Conservation (phyloP, 2,329 filamentous ascomycete species). For the Epichloe hybrida region DNA sequence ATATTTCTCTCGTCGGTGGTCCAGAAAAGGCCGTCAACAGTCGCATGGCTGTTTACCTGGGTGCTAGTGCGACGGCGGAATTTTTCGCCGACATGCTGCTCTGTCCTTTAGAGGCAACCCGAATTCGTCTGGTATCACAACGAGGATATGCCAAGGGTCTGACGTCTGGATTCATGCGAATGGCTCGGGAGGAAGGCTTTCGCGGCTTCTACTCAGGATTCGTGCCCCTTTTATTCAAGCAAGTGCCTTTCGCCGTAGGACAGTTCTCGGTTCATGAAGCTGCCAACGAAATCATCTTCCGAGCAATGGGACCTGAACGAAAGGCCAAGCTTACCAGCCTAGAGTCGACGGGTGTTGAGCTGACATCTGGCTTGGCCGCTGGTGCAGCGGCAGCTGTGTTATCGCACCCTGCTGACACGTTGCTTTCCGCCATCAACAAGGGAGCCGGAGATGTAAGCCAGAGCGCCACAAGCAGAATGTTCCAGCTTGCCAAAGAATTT, state of each 20-base stretch:
- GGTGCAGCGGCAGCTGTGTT: conserved; percentile 81
- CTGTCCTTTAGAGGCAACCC: conserved; percentile 80
- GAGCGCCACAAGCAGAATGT: conserved; percentile 36
- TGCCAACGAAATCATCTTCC: conserved; percentile 64
- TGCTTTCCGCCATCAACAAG: conserved; percentile 43
- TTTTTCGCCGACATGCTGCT: conserved; percentile 69
- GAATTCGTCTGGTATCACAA: conserved; percentile 66
- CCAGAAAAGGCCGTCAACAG: conserved; percentile 29
- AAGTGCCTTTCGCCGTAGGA: conserved; percentile 85
- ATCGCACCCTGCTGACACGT: conserved; percentile 72
- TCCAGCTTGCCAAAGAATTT: conserved; percentile 36
- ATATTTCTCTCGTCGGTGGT: conserved; percentile 53
- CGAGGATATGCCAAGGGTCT: conserved; percentile 64
- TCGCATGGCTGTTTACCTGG: conserved; percentile 55
- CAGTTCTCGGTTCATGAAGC: conserved; percentile 94
- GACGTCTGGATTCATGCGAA: conserved; percentile 57
- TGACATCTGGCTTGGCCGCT: conserved; percentile 73
- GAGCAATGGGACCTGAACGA: conserved; percentile 46
- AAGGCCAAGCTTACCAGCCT: conserved; percentile 57
- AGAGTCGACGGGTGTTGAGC: conserved; percentile 69
- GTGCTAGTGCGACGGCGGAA: conserved; percentile 54
- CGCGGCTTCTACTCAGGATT: conserved; percentile 86
- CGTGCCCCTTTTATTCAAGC: conserved; percentile 73
- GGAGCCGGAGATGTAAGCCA: conserved; percentile 35
- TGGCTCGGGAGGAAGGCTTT: conserved; percentile 61